These are phyloP conservation scores for Penicillium olsonii DNA, from an alignment of 2,329 filamentous ascomycete species.

Conservation along the genomic window DNA sequence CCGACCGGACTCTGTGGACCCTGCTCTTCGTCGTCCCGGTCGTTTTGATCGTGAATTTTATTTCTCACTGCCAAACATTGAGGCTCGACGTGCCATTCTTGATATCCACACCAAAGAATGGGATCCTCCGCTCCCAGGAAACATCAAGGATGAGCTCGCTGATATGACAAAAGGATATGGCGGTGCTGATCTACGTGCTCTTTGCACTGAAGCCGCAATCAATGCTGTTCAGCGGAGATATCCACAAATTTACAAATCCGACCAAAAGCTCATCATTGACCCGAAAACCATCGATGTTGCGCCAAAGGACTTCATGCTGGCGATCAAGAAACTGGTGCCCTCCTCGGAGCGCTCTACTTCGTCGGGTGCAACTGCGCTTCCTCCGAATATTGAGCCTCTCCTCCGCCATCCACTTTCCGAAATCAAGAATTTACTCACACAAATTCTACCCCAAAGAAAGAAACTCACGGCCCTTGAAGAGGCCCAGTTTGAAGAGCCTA, in stretches of 20 bases:
- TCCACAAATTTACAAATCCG: slow-evolving; percentile 91
- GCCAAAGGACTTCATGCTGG: slow-evolving; percentile 95
- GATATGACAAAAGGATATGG: slow-evolving; percentile 94
- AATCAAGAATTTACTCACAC: slow-evolving; percentile 70
- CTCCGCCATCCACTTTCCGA: slow-evolving; percentile 70
- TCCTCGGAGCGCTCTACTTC: slow-evolving; percentile 89
- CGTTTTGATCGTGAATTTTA: slow-evolving; percentile 98
- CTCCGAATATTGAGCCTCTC: slow-evolving; percentile 77
- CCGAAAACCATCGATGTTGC: slow-evolving; percentile 80
- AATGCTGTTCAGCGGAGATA: slow-evolving; percentile 96
- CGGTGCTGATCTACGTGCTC: slow-evolving; percentile 87
- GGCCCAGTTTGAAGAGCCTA: slow-evolving; percentile 84
- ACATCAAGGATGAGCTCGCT: slow-evolving; percentile 79
- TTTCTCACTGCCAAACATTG: slow-evolving; percentile 84
- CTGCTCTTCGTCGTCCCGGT: slow-evolving; percentile 88
- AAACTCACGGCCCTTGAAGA: slow-evolving; percentile 88
- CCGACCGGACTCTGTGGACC: slow-evolving; percentile 92
- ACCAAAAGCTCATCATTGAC: slow-evolving; percentile 86
- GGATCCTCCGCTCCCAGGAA: slow-evolving; percentile 71
- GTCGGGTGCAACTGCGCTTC: slow-evolving; percentile 78
- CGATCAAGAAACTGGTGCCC: slow-evolving; percentile 92
- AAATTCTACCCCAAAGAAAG: slow-evolving; percentile 80
- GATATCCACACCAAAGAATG: slow-evolving; percentile 95
- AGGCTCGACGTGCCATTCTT: slow-evolving; percentile 80
- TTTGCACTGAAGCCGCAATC: slow-evolving; percentile 93